Conservation (phyloP, 371 early-diverging fungal species). For the Mortierella sp. region DNA sequence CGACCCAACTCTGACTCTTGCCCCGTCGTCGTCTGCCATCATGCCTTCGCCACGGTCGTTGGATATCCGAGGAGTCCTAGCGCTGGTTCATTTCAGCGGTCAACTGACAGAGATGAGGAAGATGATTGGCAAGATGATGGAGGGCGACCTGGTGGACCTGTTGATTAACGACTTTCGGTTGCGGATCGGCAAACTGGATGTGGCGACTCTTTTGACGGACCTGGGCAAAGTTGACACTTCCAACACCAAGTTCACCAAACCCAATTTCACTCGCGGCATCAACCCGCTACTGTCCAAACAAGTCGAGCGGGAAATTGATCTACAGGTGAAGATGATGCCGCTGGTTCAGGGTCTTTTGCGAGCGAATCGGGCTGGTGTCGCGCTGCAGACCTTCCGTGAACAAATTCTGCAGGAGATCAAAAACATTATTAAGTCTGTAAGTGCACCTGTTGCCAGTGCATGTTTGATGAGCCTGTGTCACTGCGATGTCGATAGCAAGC, state of each 20-base stretch:
- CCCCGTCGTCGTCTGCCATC: conserved; percentile 37
- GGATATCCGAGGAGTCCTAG: conserved; percentile 71
- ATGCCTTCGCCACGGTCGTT: conserved; percentile 52
- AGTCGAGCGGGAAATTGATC: conserved; percentile 61
- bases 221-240: conserved; percentile 57
- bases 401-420: conserved; percentile 80
- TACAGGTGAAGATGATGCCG: conserved; percentile 73
- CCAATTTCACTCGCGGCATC: conserved; percentile 43
- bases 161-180: conserved; percentile 71
- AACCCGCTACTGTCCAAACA: conserved; percentile 46
- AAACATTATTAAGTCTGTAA: conserved; percentile 78
- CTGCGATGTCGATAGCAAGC: too few relatives aligned
- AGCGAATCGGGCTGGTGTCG: conserved; percentile 73
- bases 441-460: conserved; percentile 39
- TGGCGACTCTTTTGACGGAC: conserved; percentile 43
- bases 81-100: conserved; percentile 70
- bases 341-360: conserved; percentile 81
- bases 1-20: conserved; percentile 27
- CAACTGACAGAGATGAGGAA: conserved; percentile 78
- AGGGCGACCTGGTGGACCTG: conserved; percentile 76
- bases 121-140: conserved; percentile 79
- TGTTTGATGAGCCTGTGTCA: not conserved
- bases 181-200: conserved; percentile 57
- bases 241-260: conserved; percentile 47
- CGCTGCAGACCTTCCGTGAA: conserved; percentile 82